These are phyloP conservation scores for Ogataea populi-albae DNA, from an alignment of 805 yeast genomes.

Conservation along the genomic window DNA sequence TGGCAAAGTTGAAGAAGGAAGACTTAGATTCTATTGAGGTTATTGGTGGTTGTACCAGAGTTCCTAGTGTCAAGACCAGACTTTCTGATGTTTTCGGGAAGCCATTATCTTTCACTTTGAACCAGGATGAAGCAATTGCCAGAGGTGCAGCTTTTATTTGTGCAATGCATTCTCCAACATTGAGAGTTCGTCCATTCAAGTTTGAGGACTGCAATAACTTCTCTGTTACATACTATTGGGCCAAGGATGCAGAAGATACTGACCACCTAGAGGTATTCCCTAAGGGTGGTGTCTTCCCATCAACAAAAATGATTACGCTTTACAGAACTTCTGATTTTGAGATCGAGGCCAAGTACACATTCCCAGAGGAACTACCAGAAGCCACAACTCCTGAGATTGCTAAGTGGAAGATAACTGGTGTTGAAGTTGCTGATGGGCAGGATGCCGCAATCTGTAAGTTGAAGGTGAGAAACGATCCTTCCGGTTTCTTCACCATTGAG, in stretches of 20 bases:
- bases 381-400: constrained; percentile 69
- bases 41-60: constrained; percentile 98
- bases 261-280: constrained; percentile 96
- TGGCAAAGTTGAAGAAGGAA: constrained; percentile 67
- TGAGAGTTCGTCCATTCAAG: constrained; percentile 98
- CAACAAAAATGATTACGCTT: constrained; percentile 91
- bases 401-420: constrained; percentile 85
- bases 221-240: constrained; percentile 96
- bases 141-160: constrained; percentile 99
- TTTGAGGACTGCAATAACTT: constrained; percentile 91
- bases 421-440: constrained; percentile 74
- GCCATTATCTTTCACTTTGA: constrained; percentile 87
- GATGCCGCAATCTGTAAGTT: constrained; percentile 79
- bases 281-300: constrained; percentile 86
- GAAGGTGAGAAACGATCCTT: constrained; percentile 95
- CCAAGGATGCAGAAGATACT: constrained; percentile 86
- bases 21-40: constrained; percentile 91
- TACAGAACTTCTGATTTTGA: constrained; percentile 88
- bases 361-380: constrained; percentile 66
- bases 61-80: constrained; percentile 85
- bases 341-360: constrained; percentile 81
- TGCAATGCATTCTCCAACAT: constrained; percentile 98
- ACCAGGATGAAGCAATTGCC: constrained; percentile 99
- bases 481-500: constrained; percentile 92
- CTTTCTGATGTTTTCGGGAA: constrained; percentile 79